Evolutionary conservation across 2,329 filamentous ascomycete genomes (phyloP).

Genomic region (Verticillium longisporum): DNA sequence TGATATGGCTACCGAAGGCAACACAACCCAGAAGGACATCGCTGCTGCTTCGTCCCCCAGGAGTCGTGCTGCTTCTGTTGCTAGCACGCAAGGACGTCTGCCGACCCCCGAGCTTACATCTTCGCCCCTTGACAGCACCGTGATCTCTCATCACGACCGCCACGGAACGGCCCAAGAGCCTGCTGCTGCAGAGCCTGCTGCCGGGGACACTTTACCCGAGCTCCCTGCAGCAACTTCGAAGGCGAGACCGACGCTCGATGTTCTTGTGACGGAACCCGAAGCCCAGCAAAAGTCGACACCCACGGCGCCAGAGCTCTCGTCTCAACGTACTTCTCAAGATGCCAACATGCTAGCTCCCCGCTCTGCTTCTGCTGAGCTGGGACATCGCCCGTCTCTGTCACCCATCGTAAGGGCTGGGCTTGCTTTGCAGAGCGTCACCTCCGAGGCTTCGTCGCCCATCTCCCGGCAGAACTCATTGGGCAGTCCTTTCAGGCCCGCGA

Average conservation of each 20-base stretch:
- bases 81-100: constrained; percentile 26
- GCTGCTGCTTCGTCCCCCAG: neutral
- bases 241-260: neutral
- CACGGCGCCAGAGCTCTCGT: neutral
- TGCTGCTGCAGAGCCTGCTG: neutral
- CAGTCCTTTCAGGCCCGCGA: constrained; percentile 42
- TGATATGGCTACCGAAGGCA: neutral
- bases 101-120: constrained; percentile 48
- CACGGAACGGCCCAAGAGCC: neutral
- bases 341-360: constrained; percentile 11
- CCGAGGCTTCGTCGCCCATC: constrained; percentile 50
- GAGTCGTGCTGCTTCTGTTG: neutral
- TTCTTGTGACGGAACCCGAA: neutral
- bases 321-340: neutral
- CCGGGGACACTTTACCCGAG: neutral
- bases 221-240: neutral
- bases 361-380: constrained; percentile 15
- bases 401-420: constrained; percentile 53
- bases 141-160: neutral
- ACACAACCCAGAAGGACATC: neutral
- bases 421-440: constrained; percentile 50
- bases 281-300: neutral
- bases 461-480: constrained; percentile 42
- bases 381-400: constrained; percentile 39
- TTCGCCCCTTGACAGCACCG: constrained; percentile 22